These are phyloP conservation scores for Arthroderma sp. DNA, from an alignment of 2,329 filamentous ascomycete genomes.

Conservation along the genomic window DNA sequence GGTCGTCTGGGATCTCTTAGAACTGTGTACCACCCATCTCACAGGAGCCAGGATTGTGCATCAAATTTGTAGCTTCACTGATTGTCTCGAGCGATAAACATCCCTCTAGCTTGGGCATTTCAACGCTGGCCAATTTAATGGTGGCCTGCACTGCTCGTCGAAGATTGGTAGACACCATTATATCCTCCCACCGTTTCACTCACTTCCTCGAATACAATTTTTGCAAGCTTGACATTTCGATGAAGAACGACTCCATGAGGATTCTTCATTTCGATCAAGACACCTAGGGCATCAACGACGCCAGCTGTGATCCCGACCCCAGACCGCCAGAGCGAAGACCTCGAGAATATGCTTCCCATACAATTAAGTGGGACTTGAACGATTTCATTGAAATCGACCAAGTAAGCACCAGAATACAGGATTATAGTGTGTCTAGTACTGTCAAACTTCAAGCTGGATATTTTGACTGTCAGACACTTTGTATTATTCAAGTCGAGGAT, in stretches of 20 bases:
- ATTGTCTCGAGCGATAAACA: too few species aligned
- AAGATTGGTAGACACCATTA: slow-evolving; percentile 24
- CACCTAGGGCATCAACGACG: slow-evolving; percentile 30
- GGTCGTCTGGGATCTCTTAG: too few species aligned
- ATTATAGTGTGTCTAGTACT: slow-evolving; percentile 6
- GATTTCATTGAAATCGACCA: slow-evolving; percentile 30
- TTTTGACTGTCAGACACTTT: slow-evolving; percentile 9
- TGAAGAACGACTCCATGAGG: slow-evolving; percentile 22
- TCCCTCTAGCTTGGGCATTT: too few species aligned
- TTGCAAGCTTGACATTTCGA: slow-evolving; percentile 25
- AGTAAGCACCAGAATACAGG: slow-evolving; percentile 22
- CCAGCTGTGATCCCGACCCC: slow-evolving; percentile 26
- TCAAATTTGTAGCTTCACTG: too few species aligned
- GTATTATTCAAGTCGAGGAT: slow-evolving; percentile 12
- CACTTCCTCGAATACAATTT: slow-evolving; percentile 30
- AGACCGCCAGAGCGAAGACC: slow-evolving; percentile 30
- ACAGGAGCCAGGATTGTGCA: too few species aligned
- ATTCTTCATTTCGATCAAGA: slow-evolving; percentile 26
- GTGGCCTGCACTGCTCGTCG: too few species aligned
- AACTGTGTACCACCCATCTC: too few species aligned
- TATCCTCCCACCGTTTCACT: slow-evolving; percentile 25
- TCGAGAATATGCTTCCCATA: slow-evolving; percentile 28
- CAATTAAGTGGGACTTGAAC: slow-evolving; percentile 25
- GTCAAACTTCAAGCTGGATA: not conserved
- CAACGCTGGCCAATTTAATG: too few species aligned